Evolutionary conservation across 371 early-diverging fungal species (phyloP), one percentile per base, ranked within the genome.

Genomic region (Thermomucor indicae-seudaticae): DNA sequence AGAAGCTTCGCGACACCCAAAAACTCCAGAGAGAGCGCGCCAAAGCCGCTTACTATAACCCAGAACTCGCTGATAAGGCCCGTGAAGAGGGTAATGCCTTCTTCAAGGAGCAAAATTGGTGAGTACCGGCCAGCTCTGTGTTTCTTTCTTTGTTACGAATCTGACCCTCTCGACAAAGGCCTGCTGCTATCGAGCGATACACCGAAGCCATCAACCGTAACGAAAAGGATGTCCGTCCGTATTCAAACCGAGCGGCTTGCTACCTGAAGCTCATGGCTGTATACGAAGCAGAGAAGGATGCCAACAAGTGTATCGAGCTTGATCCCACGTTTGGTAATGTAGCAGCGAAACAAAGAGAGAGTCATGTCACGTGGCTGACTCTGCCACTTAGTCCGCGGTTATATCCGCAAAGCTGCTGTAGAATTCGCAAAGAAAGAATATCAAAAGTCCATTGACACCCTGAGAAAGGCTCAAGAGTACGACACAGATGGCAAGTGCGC

Each of bases 151-250:
- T 25, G 22, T n/a, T 12, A 32, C 20, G 6, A 31, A 11, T 7
- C 6, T 32, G n/a, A 27, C 28, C 7, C 16, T 23, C 25, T 17
- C 3, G 25, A 20, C 4, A 42, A 42, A 68, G 69, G 69, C 85
- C 88, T 10, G 92, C 85, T 42, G 97, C 98, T n/a, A 85, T 97
- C 59, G 88, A 89, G 65, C 78, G 83, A 65, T 98, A 97, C 75
- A 84, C 92, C n/a, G 98, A 98, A 76, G 90, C 97, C 3, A 95
- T 98, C 64, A 92, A 93, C 80, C 90, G 98, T 54, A 91, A 95
- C 55, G 92, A 91, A 25, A 65, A 81, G 19, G 98, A 98, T 53
- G 86, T 91, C 19, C 80, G 92, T 57, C 85, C 87, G 56, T 97
- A 89, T 67, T 91, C 93, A 22, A 99, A 99, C 85, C 90, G 98